Evolutionary conservation across 2,329 filamentous ascomycete genomes (phyloP).

Genomic region (Nothomitra cinnamomea): DNA sequence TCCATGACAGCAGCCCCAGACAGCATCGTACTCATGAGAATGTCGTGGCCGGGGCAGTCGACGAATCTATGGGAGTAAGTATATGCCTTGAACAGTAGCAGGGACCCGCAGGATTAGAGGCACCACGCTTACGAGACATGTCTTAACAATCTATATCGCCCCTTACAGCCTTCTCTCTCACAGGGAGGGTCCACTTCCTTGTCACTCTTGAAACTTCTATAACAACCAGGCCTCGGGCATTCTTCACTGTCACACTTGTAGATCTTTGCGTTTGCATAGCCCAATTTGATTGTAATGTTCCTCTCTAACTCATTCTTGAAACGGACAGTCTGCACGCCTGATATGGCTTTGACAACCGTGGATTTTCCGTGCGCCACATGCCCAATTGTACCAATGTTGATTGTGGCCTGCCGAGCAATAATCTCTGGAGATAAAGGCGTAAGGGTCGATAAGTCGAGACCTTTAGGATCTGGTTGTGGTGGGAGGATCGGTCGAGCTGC

Average conservation of each 20-base stretch:
- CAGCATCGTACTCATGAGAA: constrained; percentile 99
- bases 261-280: constrained; percentile 98
- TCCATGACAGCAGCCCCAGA: constrained; percentile 99
- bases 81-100: constrained; percentile 6
- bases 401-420: constrained; percentile 92
- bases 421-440: constrained; percentile 88
- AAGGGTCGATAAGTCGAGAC: constrained; percentile 65
- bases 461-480: constrained; percentile 82
- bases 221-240: constrained; percentile 90
- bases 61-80: constrained; percentile 50
- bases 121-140: constrained; percentile 64
- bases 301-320: constrained; percentile 99
- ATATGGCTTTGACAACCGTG: constrained; percentile 97
- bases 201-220: constrained; percentile 93
- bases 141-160: constrained; percentile 73
- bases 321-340: constrained; percentile 92
- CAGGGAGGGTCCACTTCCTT: constrained; percentile 96
- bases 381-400: constrained; percentile 97
- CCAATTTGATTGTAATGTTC: constrained; percentile 99
- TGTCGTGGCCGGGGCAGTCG: constrained; percentile 98
- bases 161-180: constrained; percentile 78
- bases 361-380: constrained; percentile 99
- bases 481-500: constrained; percentile 52
- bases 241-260: constrained; percentile 92
- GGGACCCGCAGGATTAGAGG: not conserved